Base-by-base conservation (phyloP, 2,329 filamentous ascomycete species). In the Neoarthrinium moseri region DNA sequence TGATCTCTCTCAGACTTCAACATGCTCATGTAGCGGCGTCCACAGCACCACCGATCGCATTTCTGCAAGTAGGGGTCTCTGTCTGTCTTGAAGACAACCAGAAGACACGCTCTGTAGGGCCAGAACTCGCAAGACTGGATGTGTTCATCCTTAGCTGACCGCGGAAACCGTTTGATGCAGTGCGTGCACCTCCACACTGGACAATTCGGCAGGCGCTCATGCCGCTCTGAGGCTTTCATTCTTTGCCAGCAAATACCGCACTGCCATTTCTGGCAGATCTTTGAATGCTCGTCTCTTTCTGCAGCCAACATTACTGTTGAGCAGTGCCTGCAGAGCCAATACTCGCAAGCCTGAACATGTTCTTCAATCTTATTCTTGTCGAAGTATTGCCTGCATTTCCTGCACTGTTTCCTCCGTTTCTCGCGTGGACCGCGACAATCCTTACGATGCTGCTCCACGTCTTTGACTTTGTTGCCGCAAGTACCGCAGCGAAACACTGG, bases 221-320 rank as follows among this genome's bases (percentile, higher is more conserved):
- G 11, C 34, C n/a, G n/a, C 20, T 20, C 13, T 36, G 34, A 36
- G 13, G 6, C 18, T 18, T 36, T 36, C 34, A 36, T 36, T 36
- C 34, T 36, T 18, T 36, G 13, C 1, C n/a, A 36, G 34, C 34
- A 36, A n/a, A 36, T 36, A 36, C 13, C 34, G 34, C 34, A 36
- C 34, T 36, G 34, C 34, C 34, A 36, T 12, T 36, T 18, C 34
- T 36, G 13, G 34, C 34, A 36, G 34, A 36, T 36, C 34, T 36
- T 36, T 36, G n/a, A 18, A 36, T 36, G 34, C 34, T 36, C 20
- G 34, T 36, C 34, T 36, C 34, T 36, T 36, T 36, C 34, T 36
- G 34, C 15, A 36, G 34, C 34, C 34, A 36, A 36, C 20, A 36
- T 36, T 36, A 18, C 34, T 18, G 34, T 36, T 18, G 20, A 20